A percentile compares a stretch with the other conserved stretches of the same genome.
Conservation (phyloP, 345 rosid species). For the Salix suchowensis region DNA sequence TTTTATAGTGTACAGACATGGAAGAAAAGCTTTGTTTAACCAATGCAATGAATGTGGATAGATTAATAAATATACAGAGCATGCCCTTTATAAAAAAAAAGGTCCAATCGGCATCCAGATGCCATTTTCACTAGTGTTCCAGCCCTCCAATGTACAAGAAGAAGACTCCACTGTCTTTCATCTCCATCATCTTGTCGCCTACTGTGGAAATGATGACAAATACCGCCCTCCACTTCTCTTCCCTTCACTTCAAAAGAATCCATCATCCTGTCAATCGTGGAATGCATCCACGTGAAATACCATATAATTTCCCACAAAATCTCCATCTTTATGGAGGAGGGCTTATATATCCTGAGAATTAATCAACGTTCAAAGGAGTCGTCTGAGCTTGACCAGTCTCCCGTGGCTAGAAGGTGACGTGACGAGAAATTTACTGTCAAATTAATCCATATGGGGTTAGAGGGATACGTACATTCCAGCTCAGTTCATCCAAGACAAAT, state of each 20-base stretch:
- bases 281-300: not conserved
- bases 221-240: not conserved
- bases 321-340: not conserved
- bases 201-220: not conserved
- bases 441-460: too few relatives aligned
- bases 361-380: not conserved
- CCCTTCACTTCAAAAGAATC: not conserved
- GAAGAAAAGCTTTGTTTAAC: not conserved
- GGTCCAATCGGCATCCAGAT: not conserved
- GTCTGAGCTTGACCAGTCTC: not conserved
- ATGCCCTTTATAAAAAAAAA: not conserved
- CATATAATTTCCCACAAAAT: not conserved
- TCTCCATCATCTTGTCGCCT: not conserved
- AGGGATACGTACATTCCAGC: too few relatives aligned
- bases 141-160: not conserved
- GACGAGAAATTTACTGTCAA: not conserved
- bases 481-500: too few relatives aligned
- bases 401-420: not conserved
- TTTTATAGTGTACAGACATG: not conserved
- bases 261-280: not conserved
- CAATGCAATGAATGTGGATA: not conserved
- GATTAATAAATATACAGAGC: too few relatives aligned
- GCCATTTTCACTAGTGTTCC: not conserved
- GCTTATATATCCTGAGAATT: not conserved
- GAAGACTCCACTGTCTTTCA: not conserved